Evolutionary conservation across 176 grass and related monocot species (phyloP), one percentile per base, ranked within the genome.

Genomic region (Aegilops sharonensis): DNA sequence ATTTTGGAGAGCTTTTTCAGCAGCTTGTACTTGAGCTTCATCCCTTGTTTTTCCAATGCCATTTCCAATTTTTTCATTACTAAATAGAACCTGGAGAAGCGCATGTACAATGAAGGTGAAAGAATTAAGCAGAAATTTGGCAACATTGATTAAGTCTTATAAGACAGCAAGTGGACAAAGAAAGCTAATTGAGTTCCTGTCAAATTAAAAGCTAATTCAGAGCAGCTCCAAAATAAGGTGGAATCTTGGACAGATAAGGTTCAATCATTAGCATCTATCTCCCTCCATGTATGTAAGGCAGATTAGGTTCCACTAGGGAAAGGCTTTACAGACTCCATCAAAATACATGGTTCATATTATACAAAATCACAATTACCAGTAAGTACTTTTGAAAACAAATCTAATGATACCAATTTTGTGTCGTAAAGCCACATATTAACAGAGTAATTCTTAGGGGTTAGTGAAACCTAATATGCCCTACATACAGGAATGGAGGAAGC

Each of bases 21-120:
- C 93, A 71, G 97, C 97, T 96, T 93, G 94, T 61, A 89, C 50
- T 89, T 96, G 90, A 34, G 97, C 97, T 82, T 96, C 94, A 70
- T 94, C 94, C 67, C 89, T 88, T 90, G 94, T 96, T 90, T 88
- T 96, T 79, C 97, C 97, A 43, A 89, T 89, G n/a, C 92, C 97
- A 39, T 89, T 90, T 64, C 92, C 94, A n/a, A 99, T 85, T 57
- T 94, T 99, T 88, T 99, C 97, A 68, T 82, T 99, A 80, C 87
- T 91, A 87, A 96, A 99, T 68, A 99, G 69, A 84, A 99, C 94
- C 95, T 98, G 87, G 43, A 77, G 83, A 27, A 89, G 54, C 56
- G 47, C 25, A 89, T 57, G 45, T 61, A 43, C 54, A 64, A 88
- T 83, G 68, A 86, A 74, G 65, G 29, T 59, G 32, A 63, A 83